Evolutionary conservation across 352 stramenopile species (phyloP), one percentile per base, ranked within the genome.

Genomic region (Stephanocyclus meneghinianus): DNA sequence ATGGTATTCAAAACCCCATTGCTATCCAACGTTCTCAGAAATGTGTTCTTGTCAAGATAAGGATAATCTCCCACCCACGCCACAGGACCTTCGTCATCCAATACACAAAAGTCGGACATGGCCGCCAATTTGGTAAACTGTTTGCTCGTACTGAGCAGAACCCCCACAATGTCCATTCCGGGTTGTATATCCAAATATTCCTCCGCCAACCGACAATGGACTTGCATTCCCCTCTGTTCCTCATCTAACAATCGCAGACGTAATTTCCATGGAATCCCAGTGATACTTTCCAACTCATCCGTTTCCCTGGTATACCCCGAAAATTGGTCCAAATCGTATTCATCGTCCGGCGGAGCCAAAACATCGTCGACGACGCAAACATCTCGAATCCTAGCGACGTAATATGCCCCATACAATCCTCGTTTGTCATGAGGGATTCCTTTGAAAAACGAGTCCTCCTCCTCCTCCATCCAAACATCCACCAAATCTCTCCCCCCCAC

Each of bases 11-110:
- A 44, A 62, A 81, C 47, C 0, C 74, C 74, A 74, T 81, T 81
- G 26, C 40, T 57, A 37, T 73, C 60, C 56, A 81, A 60, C 16
- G 61, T 81, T 48, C 67, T 81, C 48, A 81, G 44, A 62, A 81
- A 81, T n/a, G 48, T 69, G 29, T 75, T 57, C 61, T 74, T 81
- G 7, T 89, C 76, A 9, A 92, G 65, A 71, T 92, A 92, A 7
- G 87, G 87, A 78, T 92, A 92, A 74, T 92, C 87, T 45, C 87
- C 87, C n/a, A 92, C 76, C 70, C 78, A 92, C 13, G 72, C 76
- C 15, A 75, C 30, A 13, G 65, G 50, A 44, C 30, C 65, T 16
- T 55, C 74, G 2, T 63, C 71, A 71, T 90, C 83, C 26, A 86
- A 71, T 2, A 91, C 69, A 42, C 76, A 82, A 44, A 92, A 82